Evolutionary conservation across 1,284 basidiomycete genomes (phyloP), one percentile per base, ranked within the genome.

Genomic region (Termitomyces sp.): DNA sequence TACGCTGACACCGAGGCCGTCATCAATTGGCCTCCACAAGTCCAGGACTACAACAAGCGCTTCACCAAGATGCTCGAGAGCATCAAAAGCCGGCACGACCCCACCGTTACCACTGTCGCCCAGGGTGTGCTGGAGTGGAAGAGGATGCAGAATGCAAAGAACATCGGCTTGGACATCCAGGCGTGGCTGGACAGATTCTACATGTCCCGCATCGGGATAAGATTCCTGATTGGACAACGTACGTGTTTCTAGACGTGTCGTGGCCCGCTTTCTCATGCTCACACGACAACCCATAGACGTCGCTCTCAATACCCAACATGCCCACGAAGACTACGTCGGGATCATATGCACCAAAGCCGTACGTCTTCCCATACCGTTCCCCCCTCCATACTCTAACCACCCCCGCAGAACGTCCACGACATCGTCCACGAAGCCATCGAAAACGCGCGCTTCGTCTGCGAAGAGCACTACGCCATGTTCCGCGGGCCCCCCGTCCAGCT

Each of bases 341-440:
- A 98, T 99, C 67, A 99, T 99, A 66, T 99, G 96, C 72, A 98
- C 93, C 3, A 82, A 90, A 67, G 92, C 96, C 1, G 87, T 90
- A 61, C 63, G 86, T 77, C 4, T 31, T 26, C 21, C 12, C 26
- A 9, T 13, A 8, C 38, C 21, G 28, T 21, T 12, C 39, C 50
- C 30, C 34, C 55, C 55, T 39, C 54, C 6, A n/a, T n/a, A n/a
- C 50, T 2, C 45, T 43, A 24, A 53, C 43, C 5, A 53, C 42
- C 7, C 21, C 7, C 51, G n/a, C 60, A 90, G 81, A 97, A 94
- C 68, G 87, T 98, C 0, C 92, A 94, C 64, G 93, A 97, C 67
- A 95, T 97, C 58, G 88, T 95, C n/a, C 91, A 93, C 69, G 97
- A 99, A 78, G 93, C 97, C 0, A 98, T 99, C 64, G 96, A 99